Evolutionary conservation across 768 basidiomycete species (phyloP), one percentile per base, ranked within the genome.

Genomic region (Trichaptum fuscoviolaceum): DNA sequence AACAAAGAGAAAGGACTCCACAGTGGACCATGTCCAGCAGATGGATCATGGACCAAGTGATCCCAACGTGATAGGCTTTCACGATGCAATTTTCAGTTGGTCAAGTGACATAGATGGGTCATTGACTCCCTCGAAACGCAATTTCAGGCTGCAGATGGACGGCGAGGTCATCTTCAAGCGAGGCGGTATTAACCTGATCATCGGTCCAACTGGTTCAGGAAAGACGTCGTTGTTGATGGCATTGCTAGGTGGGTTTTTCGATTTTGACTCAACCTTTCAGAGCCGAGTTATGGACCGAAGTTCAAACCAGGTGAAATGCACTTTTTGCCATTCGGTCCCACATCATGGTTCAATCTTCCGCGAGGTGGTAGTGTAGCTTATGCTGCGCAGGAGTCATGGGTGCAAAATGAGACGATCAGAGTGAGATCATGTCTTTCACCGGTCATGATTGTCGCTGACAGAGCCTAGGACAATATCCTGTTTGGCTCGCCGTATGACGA

Each of bases 301-400:
- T 24, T 65, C 26, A 27, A n/a, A 26, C 8, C 63, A 74, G 78
- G 87, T 35, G 89, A 91, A 75, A 85, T 91, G 86, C 87, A 90
- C 72, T 87, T 85, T 71, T 74, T 82, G 10, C 83, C 82, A 1
- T 77, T 77, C 8, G 73, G 76, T 9, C 78, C 83, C 0, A 81
- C 84, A 58, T 86, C 90, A 0, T 89, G 85, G 83, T 90, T 83
- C 75, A 86, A 84, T 68, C 82, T 94, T 7, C 92, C 92, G 26
- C 79, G 91, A 2, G 77, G 77, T 3, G 81, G 81, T 0, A 91
- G 92, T 6, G 82, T 95, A 52, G 87, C 91, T 1, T 93, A 91
- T 73, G 89, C 89, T 7, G 88, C 89, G 2, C 93, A 96, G 73
- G 91, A 93, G 72, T 87, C 90, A 4, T 96, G 92, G 92, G 87